Evolutionary conservation across 73 alveolate species (phyloP).

Genomic region (Breviolum minutum): DNA sequence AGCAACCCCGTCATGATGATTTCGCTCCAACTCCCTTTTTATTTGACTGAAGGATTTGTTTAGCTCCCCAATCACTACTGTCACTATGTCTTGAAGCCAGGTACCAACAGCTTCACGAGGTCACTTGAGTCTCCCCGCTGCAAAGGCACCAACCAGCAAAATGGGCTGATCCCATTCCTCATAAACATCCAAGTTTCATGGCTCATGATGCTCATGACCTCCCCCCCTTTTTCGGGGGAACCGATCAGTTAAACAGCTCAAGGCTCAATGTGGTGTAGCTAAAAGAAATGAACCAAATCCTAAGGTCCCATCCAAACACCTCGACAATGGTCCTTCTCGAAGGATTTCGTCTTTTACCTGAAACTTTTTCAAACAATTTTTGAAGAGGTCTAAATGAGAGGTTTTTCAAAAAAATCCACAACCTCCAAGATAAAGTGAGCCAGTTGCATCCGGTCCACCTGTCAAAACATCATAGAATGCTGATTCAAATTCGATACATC

Average conservation of each 20-base stretch:
- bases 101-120: background rate
- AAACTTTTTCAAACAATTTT: background rate
- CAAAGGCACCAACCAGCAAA: constrained; percentile 22
- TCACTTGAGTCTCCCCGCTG: constrained; percentile 8
- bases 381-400: background rate
- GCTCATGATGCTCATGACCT: background rate
- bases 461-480: background rate
- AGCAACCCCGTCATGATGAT: background rate
- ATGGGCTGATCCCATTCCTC: constrained; percentile 78
- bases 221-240: background rate
- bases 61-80: background rate
- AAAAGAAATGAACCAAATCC: too few relatives aligned
- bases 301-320: constrained; percentile 33
- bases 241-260: background rate
- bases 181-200: background rate
- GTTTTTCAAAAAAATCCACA: background rate
- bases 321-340: background rate
- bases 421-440: constrained; percentile 88
- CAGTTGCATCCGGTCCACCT: constrained; percentile 88
- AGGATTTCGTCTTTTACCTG: constrained; percentile 45
- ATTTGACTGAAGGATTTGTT: background rate
- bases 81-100: background rate
- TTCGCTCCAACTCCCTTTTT: background rate
- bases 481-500: background rate
- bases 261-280: background rate